phyloP scores from a whole-genome alignment of 257 asterid species.

The Coffea eugenioides region DNA sequence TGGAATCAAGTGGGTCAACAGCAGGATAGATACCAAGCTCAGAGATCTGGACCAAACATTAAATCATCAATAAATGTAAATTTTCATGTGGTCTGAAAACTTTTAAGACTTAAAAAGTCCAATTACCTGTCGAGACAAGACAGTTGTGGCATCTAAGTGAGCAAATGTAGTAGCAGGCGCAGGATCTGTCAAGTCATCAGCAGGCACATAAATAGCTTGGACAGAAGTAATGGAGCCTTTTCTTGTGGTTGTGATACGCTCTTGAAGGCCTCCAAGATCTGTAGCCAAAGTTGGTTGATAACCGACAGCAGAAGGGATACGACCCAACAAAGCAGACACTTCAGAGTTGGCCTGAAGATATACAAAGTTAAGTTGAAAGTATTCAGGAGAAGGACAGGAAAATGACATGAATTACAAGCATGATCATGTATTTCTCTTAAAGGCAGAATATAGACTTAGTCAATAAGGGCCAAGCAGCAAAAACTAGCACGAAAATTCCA shows the following conservation, averaged over 20 bases:
- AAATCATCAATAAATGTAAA: background rate
- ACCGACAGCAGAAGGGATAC: conserved; percentile 99
- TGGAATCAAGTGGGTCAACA: conserved; percentile 94
- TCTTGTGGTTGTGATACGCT: conserved; percentile 94
- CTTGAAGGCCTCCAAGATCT: conserved; percentile 99
- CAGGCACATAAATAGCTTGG: conserved; percentile 99
- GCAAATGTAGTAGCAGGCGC: conserved; percentile 99
- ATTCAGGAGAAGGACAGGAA: background rate
- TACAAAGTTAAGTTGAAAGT: background rate
- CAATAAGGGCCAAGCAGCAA: background rate
- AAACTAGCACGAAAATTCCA: background rate
- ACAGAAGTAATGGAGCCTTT: conserved; percentile 97
- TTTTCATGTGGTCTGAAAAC: background rate
- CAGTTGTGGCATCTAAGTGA: conserved; percentile 99
- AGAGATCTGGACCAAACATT: conserved; percentile 57
- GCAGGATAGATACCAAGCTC: conserved; percentile 99
- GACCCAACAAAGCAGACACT: conserved; percentile 99
- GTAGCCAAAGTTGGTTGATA: conserved; percentile 98
- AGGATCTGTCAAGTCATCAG: conserved; percentile 99
- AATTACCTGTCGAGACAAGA: conserved; percentile 84
- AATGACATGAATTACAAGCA: background rate
- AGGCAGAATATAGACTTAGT: too few relatives aligned
- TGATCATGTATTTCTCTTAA: background rate
- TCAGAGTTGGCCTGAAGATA: conserved; percentile 86
- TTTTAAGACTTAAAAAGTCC: background rate